Base-by-base conservation (phyloP, 2,329 filamentous ascomycete species). In the Macroventuria anomochaeta region DNA sequence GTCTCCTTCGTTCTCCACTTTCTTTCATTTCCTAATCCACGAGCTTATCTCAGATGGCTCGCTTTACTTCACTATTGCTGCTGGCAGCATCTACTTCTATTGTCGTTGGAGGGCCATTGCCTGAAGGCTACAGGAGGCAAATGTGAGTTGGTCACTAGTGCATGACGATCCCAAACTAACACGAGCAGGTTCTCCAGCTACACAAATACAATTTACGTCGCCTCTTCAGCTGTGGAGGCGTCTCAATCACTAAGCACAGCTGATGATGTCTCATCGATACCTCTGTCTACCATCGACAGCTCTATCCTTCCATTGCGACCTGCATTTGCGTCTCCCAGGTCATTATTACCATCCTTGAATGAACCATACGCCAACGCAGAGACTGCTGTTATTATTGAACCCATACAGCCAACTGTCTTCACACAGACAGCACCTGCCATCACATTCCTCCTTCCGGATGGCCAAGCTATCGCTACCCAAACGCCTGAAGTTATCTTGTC, bases 11-110 rank as follows among this genome's bases (percentile, higher is more conserved):
- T 61, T 62, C 52, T 46, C 53, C 40, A 44, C 61, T 63, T 54
- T 48, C 46, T 25, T 68, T 64, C 58, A 31, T 55, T 42, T 65
- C 59, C 25, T 55, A 48, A 46, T 54, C 28, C 39, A 40, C 44
- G 52, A 34, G 51, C 43, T 47, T 65, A 58, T 65, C 59, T 61
- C 11, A 31, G 53, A 71, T 73, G 70, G 49, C 60, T 58, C 39
- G 68, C 40, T 55, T 64, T 58, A 53, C 38, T 37, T 54, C 46
- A 10, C 13, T 68, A 26, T 63, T 68, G 71, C 72, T 75, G 71
- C 72, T 76, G 70, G 72, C 73, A 73, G 72, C 72, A 41, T 70
- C 36, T 49, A 69, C 57, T 36, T 61, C 60, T 46, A 53, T 55
- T 12, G 60, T 65, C 60, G 62, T 66, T 25, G 69, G 68, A 47